These are phyloP conservation scores for Populus davidiana DNA, from an alignment of 345 rosid species.

Conservation along the genomic window DNA sequence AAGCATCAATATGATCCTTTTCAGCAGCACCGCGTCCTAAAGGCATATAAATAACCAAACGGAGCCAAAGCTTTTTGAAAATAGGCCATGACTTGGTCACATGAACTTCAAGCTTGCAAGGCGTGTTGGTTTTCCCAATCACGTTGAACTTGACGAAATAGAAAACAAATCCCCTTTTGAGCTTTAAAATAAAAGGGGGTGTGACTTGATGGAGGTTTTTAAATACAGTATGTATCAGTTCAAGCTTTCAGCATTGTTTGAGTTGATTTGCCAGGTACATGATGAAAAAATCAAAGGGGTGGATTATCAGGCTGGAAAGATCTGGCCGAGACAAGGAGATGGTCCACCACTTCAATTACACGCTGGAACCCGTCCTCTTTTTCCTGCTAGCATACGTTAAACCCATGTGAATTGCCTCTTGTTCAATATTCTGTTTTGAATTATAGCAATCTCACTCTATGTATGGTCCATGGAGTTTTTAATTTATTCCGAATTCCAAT, in stretches of 20 bases:
- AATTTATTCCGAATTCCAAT: no score
- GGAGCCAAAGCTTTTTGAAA: not conserved
- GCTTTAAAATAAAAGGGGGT: not conserved
- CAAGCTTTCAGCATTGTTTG: not conserved
- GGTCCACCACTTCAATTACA: not conserved
- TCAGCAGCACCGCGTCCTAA: not conserved
- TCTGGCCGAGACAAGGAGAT: not conserved
- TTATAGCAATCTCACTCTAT: not conserved
- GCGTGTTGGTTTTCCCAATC: not conserved
- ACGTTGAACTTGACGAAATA: no score
- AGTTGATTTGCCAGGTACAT: not conserved
- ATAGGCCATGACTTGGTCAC: no score
- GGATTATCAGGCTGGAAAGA: not conserved
- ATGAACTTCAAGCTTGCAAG: not conserved
- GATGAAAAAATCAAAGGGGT: not conserved
- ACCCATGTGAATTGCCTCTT: not conserved
- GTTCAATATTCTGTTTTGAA: not conserved
- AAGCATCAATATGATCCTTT: not conserved
- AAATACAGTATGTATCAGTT: not conserved
- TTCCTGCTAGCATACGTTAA: not conserved
- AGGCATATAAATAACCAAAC: not conserved
- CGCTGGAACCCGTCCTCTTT: not conserved
- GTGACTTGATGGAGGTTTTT: not conserved
- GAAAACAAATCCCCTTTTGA: no score
- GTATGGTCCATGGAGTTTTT: no score